Conservation (phyloP, 1,284 basidiomycete species). For the Mycosarcoma maydis region DNA sequence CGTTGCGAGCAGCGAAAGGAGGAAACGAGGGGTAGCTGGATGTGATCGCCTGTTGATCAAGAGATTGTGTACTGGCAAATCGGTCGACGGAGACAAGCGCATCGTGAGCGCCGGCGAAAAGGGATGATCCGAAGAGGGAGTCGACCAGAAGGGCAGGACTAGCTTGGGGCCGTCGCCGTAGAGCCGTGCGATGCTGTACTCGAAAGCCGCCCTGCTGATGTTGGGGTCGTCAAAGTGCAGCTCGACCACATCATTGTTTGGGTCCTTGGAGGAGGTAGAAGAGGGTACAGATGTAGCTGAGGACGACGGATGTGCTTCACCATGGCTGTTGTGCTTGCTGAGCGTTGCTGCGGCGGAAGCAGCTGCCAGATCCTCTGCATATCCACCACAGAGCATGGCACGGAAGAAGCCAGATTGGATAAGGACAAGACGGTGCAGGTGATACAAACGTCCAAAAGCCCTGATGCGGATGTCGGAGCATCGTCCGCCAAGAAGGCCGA, state of each 20-base stretch:
- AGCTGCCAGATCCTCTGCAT: conserved; percentile 47
- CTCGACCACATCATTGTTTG: conserved; percentile 30
- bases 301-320: conserved; percentile 3
- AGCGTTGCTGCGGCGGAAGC: conserved; percentile 35
- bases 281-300: conserved; percentile 1
- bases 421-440: conserved; percentile 56
- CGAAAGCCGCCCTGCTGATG: conserved; percentile 60
- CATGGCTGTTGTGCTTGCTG: conserved; percentile 29
- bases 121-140: conserved; percentile 39
- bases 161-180: conserved; percentile 57
- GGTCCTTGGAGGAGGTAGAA: not conserved
- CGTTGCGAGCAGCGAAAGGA: conserved; percentile 86
- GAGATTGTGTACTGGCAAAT: conserved; percentile 53
- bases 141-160: conserved; percentile 56
- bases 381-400: conserved; percentile 57
- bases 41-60: conserved; percentile 69
- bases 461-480: conserved; percentile 55
- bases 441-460: conserved; percentile 57
- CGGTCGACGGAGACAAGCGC: conserved; percentile 72
- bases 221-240: conserved; percentile 60
- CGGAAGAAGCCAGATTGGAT: conserved; percentile 62
- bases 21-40: conserved; percentile 80
- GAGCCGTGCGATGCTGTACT: conserved; percentile 59
- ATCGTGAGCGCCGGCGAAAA: conserved; percentile 73
- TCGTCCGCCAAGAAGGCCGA: conserved; percentile 41